phyloP scores from a whole-genome alignment of 2,329 filamentous ascomycete species.

The Atkinsonella hypoxylon region DNA sequence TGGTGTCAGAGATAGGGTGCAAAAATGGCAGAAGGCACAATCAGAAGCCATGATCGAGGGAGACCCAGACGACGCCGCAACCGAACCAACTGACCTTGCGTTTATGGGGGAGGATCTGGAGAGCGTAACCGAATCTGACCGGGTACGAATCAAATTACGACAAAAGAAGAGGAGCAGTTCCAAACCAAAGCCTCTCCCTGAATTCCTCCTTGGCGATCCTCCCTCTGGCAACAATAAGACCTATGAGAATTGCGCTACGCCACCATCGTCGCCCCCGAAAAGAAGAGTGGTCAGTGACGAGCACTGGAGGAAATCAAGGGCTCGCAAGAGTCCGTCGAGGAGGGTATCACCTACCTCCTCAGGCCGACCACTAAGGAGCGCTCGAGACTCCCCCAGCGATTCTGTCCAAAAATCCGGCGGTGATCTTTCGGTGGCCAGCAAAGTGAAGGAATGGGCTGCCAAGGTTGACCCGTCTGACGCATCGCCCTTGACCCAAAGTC shows the following conservation, averaged over 20 bases:
- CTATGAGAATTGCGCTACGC: conserved; percentile 13
- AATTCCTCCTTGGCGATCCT: conserved; percentile 15
- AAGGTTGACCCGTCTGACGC: conserved; percentile 39
- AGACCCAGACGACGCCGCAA: conserved; percentile 39
- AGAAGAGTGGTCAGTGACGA: conserved; percentile 90
- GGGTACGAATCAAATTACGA: conserved; percentile 42
- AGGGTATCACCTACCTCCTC: conserved; percentile 22
- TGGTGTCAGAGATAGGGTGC: conserved; percentile 67
- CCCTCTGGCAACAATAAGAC: conserved; percentile 10
- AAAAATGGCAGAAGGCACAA: conserved; percentile 73
- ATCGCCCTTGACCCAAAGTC: conserved; percentile 21
- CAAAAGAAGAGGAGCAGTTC: conserved; percentile 30
- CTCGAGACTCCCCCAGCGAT: conserved; percentile 36
- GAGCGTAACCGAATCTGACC: conserved; percentile 50
- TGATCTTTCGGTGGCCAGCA: conserved; percentile 44
- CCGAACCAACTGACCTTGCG: conserved; percentile 49
- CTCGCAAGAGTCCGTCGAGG: conserved; percentile 36
- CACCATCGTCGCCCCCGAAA: conserved; percentile 51
- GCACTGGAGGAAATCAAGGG: conserved; percentile 63
- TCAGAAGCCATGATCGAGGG: conserved; percentile 48
- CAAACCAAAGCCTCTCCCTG: conserved; percentile 15
- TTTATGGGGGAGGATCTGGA: conserved; percentile 43
- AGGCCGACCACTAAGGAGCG: conserved; percentile 14
- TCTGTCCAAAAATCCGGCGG: conserved; percentile 41
- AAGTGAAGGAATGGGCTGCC: conserved; percentile 50